These are phyloP conservation scores for Chionographis japonica DNA, from an alignment of 106 monocot genomes.

Conservation along the genomic window DNA sequence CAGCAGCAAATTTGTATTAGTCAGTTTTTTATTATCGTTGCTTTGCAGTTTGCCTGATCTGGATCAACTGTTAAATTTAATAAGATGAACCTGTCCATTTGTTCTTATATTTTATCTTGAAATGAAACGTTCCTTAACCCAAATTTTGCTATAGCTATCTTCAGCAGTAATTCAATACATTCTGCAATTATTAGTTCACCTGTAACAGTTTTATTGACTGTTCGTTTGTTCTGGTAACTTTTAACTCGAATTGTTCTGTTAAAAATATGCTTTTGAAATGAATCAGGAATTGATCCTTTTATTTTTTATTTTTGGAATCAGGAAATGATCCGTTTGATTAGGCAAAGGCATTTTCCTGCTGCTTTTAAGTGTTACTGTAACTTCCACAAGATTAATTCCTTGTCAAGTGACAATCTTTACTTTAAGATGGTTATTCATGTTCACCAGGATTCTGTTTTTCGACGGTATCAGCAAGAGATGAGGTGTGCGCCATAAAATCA, in stretches of 20 bases:
- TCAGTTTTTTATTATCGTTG: not conserved
- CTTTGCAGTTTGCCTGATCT: not conserved
- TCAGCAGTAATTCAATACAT: no score
- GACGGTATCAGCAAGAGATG: constrained; percentile 96
- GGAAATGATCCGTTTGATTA: constrained; percentile 94
- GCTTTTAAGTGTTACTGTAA: constrained; percentile 93
- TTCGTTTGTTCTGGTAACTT: not conserved
- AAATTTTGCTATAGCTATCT: no score
- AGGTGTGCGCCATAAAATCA: constrained; percentile 33
- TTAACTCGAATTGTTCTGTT: not conserved
- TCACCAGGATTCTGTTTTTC: constrained; percentile 83
- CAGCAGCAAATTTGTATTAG: not conserved
- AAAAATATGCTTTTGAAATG: not conserved
- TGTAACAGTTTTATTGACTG: not conserved
- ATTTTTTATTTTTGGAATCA: constrained; percentile 7
- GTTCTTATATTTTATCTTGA: no score
- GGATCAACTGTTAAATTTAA: no score
- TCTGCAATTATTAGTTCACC: not conserved
- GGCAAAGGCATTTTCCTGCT: constrained; percentile 64
- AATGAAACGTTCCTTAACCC: no score
- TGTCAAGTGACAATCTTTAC: constrained; percentile 59
- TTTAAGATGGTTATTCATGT: constrained; percentile 98
- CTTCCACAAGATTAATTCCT: constrained; percentile 76
- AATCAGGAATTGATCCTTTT: constrained; percentile 85
- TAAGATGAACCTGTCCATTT: no score